Conservation (phyloP, 106 monocot genomes). For the Iris macrosiphon region DNA sequence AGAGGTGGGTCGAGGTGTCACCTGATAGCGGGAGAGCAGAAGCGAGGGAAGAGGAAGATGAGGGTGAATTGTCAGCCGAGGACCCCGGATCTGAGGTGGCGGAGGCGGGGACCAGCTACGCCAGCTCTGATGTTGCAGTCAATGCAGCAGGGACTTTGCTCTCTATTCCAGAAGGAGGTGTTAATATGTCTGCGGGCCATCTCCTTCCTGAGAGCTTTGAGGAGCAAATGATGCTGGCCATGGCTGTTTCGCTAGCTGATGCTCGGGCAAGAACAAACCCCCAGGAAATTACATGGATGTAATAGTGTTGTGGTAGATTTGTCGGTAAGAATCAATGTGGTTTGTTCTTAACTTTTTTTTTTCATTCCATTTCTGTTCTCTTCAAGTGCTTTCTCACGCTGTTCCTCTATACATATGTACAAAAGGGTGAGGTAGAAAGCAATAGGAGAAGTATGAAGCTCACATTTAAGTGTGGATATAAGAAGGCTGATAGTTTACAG, state of each 20-base stretch:
- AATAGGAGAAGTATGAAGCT: neutral
- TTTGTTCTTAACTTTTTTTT: neutral
- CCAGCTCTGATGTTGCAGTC: conserved; percentile 19
- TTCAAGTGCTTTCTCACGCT: neutral
- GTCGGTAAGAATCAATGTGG: neutral
- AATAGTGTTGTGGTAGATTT: neutral
- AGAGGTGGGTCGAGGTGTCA: conserved; percentile 35
- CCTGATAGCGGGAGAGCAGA: conserved; percentile 1
- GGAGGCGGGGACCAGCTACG: conserved; percentile 39
- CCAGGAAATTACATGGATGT: conserved; percentile 39
- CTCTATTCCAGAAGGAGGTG: conserved; percentile 17
- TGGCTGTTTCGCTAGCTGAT: conserved; percentile 78
- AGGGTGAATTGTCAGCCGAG: conserved; percentile 21
- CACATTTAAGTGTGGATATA: no score
- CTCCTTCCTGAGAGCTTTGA: conserved; percentile 70
- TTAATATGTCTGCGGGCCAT: conserved; percentile 12
- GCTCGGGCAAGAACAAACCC: conserved; percentile 39
- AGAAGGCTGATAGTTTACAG: no score
- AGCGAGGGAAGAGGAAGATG: neutral
- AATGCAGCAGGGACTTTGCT: conserved; percentile 4
- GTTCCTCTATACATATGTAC: neutral
- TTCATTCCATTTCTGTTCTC: neutral
- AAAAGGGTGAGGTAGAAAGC: neutral
- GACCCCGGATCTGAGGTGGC: conserved; percentile 39
- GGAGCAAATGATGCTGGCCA: conserved; percentile 92